phyloP scores from a whole-genome alignment of 441 rosid genomes.

The Lepidium campestre region DNA sequence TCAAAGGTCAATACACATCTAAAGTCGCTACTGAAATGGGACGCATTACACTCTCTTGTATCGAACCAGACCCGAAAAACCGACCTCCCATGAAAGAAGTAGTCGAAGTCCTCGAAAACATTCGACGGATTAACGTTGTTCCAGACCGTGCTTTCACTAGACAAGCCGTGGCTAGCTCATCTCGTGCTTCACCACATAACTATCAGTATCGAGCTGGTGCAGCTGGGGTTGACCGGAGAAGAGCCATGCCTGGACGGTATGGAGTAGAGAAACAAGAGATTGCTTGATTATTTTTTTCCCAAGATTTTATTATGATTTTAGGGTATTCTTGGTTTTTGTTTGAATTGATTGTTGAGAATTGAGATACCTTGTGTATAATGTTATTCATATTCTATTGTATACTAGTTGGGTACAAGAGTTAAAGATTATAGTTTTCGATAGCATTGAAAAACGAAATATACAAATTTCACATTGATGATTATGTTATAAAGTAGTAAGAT shows the following conservation, averaged over 20 bases:
- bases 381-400: background rate
- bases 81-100: conserved; percentile 54
- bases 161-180: background rate
- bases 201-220: conserved; percentile 12
- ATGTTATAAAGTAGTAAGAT: too few relatives aligned
- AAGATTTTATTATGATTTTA: background rate
- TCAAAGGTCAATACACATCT: conserved; percentile 42
- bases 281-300: background rate
- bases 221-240: background rate
- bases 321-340: background rate
- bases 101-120: conserved; percentile 27
- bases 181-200: background rate
- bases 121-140: conserved; percentile 14
- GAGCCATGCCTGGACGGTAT: background rate
- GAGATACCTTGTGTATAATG: background rate
- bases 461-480: too few relatives aligned
- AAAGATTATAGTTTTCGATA: background rate
- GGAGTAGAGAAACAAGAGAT: background rate
- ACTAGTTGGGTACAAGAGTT: too few relatives aligned
- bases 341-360: background rate
- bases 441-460: too few relatives aligned
- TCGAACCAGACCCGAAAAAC: conserved; percentile 32
- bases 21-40: conserved; percentile 35
- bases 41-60: conserved; percentile 31
- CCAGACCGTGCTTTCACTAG: background rate